Evolutionary conservation across 2,329 filamentous ascomycete species (phyloP), one percentile per base, ranked within the genome.

Genomic region (Hymenoscyphus occultus): DNA sequence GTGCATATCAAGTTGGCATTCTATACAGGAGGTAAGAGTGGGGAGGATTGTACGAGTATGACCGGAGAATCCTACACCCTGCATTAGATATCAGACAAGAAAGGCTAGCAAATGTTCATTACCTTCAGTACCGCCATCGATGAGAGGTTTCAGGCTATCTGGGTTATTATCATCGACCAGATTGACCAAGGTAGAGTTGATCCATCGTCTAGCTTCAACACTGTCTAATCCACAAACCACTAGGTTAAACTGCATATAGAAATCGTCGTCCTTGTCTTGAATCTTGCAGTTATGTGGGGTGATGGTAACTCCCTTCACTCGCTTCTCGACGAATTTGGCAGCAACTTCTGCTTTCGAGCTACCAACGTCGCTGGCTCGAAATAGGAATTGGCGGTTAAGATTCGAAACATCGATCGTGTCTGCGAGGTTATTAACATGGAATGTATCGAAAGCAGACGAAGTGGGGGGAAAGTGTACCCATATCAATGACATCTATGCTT

Each of bases 351-450:
- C 95, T 79, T 99, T 99, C 71, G 85, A 91, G 74, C 92, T 94
- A 45, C 96, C 95, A 35, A 99, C 94, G 76, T 99, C 95, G 66
- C 87, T 83, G 72, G 93, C 86, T 28, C 95, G 91, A 79, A 99
- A 99, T 65, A 99, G 86, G 75, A 99, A 99, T 74, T 99, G 95
- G 54, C 95, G 90, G 78, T 99, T 99, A 28, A 99, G 84, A 77
- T 99, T 99, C 60, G 93, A 97, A 67, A 99, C 94, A 75, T 99
- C 95, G 77, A 99, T 99, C 1, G 94, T 99, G 78, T 99, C 93
- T 92, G 70, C 48, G n/a, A 28, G 57, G 10, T 56, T 56, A 60
- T 70, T 68, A 70, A 64, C 54, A 19, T n/a, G 3, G 13, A 51
- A 28, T 54, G 9, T 22, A 28, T 12, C 1, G 12, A 54, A 48